Evolutionary conservation across 2,329 filamentous ascomycete genomes (phyloP), one percentile per base, ranked within the genome.

Genomic region (Xylaria sp.): DNA sequence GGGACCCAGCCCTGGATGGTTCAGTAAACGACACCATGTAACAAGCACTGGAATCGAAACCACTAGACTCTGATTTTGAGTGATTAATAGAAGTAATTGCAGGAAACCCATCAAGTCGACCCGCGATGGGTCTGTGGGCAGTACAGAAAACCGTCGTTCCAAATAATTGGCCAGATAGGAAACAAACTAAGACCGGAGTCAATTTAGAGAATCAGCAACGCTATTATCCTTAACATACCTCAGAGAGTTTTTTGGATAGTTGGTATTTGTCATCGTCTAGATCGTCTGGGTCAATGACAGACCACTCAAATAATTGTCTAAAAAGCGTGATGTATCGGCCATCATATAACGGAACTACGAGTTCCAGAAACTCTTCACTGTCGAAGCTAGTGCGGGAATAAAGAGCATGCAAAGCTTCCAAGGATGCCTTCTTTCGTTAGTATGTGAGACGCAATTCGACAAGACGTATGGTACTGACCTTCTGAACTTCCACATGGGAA

Each of bases 31-130:
- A 9, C 92, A 94, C 94, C 94, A 98, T 26, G 92, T 91, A 74
- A 97, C 92, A 53, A 99, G 85, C 10, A 97, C 90, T 2, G 96
- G 95, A 74, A 98, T 97, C 1, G 96, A 97, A 20, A 99, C 91
- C 53, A 96, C 91, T 65, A 99, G 86, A 78, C 96, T 98, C 75
- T 92, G 90, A 79, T 93, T 93, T 73, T 92, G 92, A 64, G 94
- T 88, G 62, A 97, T 91, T 64, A 88, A 85, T 69, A 95, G 87
- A 54, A 97, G 86, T 64, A 99, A 88, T 59, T 91, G 88, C 67
- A 98, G 86, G 73, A 98, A 93, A 5, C 89, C 89, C 40, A 89
- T 85, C 13, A 95, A 84, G 77, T 96, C 90, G 33, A 83, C 80
- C 63, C 90, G 83, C 42, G 85, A 84, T 15, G 74, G 61, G 46